These are phyloP conservation scores for Oenanthe sinensis DNA, from an alignment of 129 eudicot species.

Conservation along the genomic window DNA sequence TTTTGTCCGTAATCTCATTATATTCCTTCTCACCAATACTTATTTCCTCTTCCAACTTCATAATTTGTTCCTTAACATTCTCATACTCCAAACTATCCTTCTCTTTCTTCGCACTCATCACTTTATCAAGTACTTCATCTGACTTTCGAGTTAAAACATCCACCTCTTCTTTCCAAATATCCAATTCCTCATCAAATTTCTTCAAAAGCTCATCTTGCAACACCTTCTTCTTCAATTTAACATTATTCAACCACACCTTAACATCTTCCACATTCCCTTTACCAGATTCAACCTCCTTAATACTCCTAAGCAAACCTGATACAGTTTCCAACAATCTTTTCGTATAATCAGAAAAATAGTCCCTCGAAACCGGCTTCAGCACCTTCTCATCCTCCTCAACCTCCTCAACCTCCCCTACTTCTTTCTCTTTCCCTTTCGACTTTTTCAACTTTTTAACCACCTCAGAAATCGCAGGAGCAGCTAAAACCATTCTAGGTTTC, in stretches of 20 bases:
- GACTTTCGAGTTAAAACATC: slow-evolving; percentile 22
- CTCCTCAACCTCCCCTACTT: slow-evolving; percentile 10
- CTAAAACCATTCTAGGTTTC: slow-evolving; percentile 35
- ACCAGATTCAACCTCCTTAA: slow-evolving; percentile 41
- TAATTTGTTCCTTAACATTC: slow-evolving; percentile 19
- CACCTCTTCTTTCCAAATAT: slow-evolving; percentile 27
- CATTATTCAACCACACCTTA: slow-evolving; percentile 45
- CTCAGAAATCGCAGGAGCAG: slow-evolving; percentile 28
- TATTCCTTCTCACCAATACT: slow-evolving; percentile 35
- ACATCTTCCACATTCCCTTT: slow-evolving; percentile 30
- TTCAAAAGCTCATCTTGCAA: slow-evolving; percentile 50
- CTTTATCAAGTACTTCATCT: slow-evolving; percentile 15
- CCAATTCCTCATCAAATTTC: slow-evolving; percentile 38
- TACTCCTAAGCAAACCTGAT: slow-evolving; percentile 30
- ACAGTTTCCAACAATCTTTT: slow-evolving; percentile 37
- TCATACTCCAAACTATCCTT: slow-evolving; percentile 31
- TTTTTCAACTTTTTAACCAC: slow-evolving; percentile 11
- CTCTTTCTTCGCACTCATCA: slow-evolving; percentile 26
- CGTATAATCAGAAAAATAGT: slow-evolving; percentile 47
- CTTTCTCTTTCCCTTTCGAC: slow-evolving; percentile 17
- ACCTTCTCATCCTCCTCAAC: slow-evolving; percentile 15
- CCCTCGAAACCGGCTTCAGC: slow-evolving; percentile 9
- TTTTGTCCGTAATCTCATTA: slow-evolving; percentile 37
- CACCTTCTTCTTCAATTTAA: slow-evolving; percentile 40
- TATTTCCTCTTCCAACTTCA: slow-evolving; percentile 36